Base-by-base conservation (phyloP, 768 basidiomycete species). In the Filobasidium floriforme region DNA sequence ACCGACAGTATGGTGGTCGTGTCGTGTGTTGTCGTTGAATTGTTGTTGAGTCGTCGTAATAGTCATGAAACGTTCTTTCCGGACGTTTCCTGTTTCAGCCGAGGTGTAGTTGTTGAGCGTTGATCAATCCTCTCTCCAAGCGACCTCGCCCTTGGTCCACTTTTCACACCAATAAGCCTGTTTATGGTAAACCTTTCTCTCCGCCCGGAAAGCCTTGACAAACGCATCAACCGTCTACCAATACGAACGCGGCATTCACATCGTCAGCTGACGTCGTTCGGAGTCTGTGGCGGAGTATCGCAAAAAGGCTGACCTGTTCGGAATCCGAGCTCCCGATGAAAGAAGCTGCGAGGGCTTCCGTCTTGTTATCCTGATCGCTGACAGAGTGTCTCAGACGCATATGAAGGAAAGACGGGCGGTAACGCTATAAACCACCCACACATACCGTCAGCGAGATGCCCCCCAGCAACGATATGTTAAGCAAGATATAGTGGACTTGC, bases 111-210 rank as follows among this genome's bases (percentile, higher is more conserved):
- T 22, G 22, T 15, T 12, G 15, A 22, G 22, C 46, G 46, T 49
- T 12, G 15, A n/a, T 65, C 32, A 76, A 66, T 80, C 78, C 60
- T 90, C 89, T 69, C 86, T 82, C 92, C 92, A 96, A 32, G 84
- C 82, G 7, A 97, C 91, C 71, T 90, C 87, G 1, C 89, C 90
- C 41, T 84, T 83, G 0, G 86, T 82, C 91, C 93, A 97, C 71
- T 87, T 82, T 74, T 92, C 89, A 19, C 86, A 85, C 89, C 90
- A 96, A 75, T 94, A 87, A 1, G 86, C 87, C 19, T 93, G 83
- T 79, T 94, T 96, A 77, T 98, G 93, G 78, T 92, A 97, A n/a
- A 83, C 82, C 80, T 90, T 93, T 70, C 94, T 81, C 46, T 86
- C 76, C 61, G 92, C 90, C 73, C 88, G 90, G 80, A 93, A 96